Base-by-base conservation (phyloP, 2,329 filamentous ascomycete species). In the Nectriaceae sp. region DNA sequence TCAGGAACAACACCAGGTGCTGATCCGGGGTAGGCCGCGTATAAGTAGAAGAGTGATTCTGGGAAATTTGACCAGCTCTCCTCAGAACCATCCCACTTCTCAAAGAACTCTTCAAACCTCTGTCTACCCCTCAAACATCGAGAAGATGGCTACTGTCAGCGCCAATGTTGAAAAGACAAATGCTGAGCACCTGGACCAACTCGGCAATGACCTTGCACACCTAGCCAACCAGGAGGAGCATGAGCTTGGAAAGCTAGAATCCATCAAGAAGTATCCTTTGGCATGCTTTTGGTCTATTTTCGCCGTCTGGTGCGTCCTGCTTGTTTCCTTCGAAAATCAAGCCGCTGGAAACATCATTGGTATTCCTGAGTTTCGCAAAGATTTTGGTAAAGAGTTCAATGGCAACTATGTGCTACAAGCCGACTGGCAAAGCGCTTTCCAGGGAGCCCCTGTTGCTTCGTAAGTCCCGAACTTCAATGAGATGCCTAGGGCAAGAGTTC, bases 371-470 rank as follows among this genome's bases (percentile, higher is more conserved):
- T 76, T 76, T 55, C 64, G 72, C 26, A 66, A 75, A 49, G 72
- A 76, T 52, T 76, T 76, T 56, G 73, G 72, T 0, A 54, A 64
- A 38, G 45, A 55, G 5, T 71, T 63, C 38, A 62, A 66, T 1
- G 68, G 62, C 1, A 59, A 59, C 46, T 75, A 70, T 59, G 70
- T 74, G 5, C 56, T 76, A 8, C 57, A 68, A 13, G 67, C 71
- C 3, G 65, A 69, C 15, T 77, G 74, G 74, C 72, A 77, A 53
- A 66, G 64, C 18, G 73, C 73, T 4, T 75, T 75, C 50, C 65
- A 66, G 33, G 73, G 70, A 11, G 74, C 63, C 0, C 72, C 73
- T 2, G 65, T 74, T 16, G 72, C 72, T 22, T 64, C 63, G 63
- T 65, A 43, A 58, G 61, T 57, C 4, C 2, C 15, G 26, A 31